Evolutionary conservation across 805 yeast genomes (phyloP), one percentile per base, ranked within the genome.

Genomic region (Starmerella cellae): DNA sequence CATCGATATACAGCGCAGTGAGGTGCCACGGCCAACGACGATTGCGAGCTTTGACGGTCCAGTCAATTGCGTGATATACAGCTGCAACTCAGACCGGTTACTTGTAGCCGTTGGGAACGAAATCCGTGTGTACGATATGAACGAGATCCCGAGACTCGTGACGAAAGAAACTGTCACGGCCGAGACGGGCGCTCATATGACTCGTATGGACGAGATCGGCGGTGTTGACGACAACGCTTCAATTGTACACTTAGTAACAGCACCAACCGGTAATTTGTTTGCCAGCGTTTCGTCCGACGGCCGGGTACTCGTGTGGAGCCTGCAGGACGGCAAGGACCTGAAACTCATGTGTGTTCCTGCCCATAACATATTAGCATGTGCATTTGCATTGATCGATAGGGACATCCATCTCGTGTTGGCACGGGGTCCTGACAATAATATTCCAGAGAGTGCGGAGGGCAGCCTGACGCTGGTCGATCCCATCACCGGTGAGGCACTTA

Each of bases 391-490:
- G 14, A 20, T 45, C 16, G 40, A 35, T 17, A 46, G 32, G 24
- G 43, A 45, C 28, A 19, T 43, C 14, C 43, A 37, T n/a, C 43
- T 47, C 19, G 45, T 45, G 33, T 35, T 48, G 2, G 49, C 51
- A 13, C 37, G 42, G 10, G 5, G 16, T 17, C 34, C 45, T 14
- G 49, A 45, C 34, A 16, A 37, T 24, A 4, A 23, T n/a, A 39
- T 36, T 18, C 36, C 43, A 6, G 42, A 35, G 16, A 20, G 27
- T n/a, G 4, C 32, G 13, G 46, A 48, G 35, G 45, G 46, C 23
- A 40, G 34, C 26, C 35, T 47, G 34, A 30, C 43, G 39, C 32
- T 50, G 16, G 49, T 42, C 21, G 54, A 50, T 38, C 50, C 52
- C n/a, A 19, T 44, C 18, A 47, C 44, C n/a, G 52, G 52, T 27